Conservation (phyloP, 495 filamentous ascomycete genomes). For the Penicillium lividum region DNA sequence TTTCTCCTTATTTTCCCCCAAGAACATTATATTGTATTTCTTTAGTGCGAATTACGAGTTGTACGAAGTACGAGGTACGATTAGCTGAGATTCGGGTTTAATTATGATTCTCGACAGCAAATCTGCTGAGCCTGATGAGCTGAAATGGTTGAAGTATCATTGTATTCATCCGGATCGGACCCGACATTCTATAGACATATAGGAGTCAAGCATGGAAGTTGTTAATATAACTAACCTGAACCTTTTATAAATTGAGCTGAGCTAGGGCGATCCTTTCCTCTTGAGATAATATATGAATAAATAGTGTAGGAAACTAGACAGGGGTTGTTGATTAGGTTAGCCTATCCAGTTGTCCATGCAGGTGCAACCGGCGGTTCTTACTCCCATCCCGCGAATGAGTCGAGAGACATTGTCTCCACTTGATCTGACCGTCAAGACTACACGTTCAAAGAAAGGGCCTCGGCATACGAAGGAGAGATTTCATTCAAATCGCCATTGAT, state of each 20-base stretch:
- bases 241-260: neutral
- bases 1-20: too few species aligned
- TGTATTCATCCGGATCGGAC: neutral
- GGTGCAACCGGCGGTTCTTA: neutral
- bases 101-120: too few species aligned
- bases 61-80: too few species aligned
- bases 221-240: neutral
- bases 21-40: too few species aligned
- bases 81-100: too few species aligned
- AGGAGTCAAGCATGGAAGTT: neutral
- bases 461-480: neutral
- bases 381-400: neutral
- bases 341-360: neutral
- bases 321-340: neutral
- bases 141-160: too few species aligned
- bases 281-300: neutral
- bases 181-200: neutral
- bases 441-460: neutral
- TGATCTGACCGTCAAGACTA: neutral
- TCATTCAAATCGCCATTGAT: neutral
- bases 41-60: too few species aligned
- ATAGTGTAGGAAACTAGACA: neutral
- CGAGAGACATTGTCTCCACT: neutral
- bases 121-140: too few species aligned
- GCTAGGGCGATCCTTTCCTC: neutral